phyloP scores from a whole-genome alignment of 2,329 filamentous ascomycete genomes.

The Phyllosticta paracitricarpa region DNA sequence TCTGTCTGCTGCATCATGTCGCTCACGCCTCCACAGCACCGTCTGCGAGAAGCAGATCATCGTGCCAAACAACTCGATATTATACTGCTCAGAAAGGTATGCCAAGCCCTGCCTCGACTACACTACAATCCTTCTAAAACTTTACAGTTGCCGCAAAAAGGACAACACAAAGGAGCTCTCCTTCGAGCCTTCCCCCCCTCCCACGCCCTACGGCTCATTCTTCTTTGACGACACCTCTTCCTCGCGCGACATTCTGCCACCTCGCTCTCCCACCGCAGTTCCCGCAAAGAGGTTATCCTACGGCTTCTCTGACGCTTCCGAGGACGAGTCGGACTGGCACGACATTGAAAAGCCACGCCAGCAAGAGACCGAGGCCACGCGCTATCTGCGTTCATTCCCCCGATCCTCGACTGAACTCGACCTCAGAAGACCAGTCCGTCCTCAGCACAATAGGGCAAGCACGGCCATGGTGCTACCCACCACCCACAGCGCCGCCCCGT shows the following conservation, averaged over 20 bases:
- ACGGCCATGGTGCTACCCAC: not conserved
- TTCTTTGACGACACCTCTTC: constrained; percentile 29
- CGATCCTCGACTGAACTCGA: constrained; percentile 17
- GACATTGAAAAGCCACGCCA: constrained; percentile 17
- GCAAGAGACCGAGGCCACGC: constrained; percentile 29
- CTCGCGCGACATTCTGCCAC: constrained; percentile 35
- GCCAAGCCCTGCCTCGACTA: constrained; percentile 11
- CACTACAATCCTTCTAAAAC: constrained; percentile 4
- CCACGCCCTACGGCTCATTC: constrained; percentile 26
- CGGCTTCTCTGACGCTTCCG: constrained; percentile 34
- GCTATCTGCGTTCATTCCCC: constrained; percentile 33
- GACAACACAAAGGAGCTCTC: constrained; percentile 30
- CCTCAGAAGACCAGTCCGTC: not conserved
- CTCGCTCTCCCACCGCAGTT: constrained; percentile 36
- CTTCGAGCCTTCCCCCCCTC: constrained; percentile 25
- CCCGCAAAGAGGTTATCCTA: constrained; percentile 28
- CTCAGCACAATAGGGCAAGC: constrained; percentile 18
- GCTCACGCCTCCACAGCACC: constrained; percentile 35
- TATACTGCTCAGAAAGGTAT: constrained; percentile 58
- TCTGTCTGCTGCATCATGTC: not conserved
- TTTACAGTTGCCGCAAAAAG: constrained; percentile 36
- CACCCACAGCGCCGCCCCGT: constrained; percentile 27
- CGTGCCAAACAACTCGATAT: constrained; percentile 47
- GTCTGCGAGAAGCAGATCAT: constrained; percentile 58
- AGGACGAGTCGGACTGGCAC: constrained; percentile 21